Percentiles rank a stretch among this genome's conserved stretches.
phyloP scores from a whole-genome alignment of 2,329 filamentous ascomycete genomes.

The Nemania bipapillata region DNA sequence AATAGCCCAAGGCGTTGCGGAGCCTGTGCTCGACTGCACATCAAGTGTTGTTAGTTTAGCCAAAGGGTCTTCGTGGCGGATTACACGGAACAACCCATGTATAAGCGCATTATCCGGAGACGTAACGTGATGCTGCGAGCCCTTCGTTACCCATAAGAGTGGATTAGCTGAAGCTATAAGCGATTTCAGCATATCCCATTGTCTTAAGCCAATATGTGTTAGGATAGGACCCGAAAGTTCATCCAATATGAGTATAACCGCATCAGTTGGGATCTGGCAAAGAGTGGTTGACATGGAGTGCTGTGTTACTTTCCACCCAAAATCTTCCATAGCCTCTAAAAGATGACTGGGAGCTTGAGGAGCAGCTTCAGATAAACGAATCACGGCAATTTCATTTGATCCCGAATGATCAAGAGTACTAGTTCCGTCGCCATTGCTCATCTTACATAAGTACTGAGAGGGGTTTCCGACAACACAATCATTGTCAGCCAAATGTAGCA shows the following conservation, averaged over 20 bases:
- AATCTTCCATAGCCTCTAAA: background rate
- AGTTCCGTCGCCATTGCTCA: too few species aligned
- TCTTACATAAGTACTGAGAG: too few species aligned
- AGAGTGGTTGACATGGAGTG: background rate
- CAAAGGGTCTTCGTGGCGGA: background rate
- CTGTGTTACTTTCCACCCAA: background rate
- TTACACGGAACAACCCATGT: background rate
- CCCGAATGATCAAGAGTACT: background rate
- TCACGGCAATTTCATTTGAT: background rate
- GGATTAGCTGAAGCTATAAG: background rate
- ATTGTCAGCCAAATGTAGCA: too few species aligned
- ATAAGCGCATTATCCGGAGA: background rate
- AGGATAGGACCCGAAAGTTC: background rate
- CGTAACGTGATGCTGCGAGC: background rate
- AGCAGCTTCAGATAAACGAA: background rate
- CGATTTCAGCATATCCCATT: background rate
- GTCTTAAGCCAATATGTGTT: background rate
- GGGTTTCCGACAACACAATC: too few species aligned
- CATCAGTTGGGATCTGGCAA: background rate
- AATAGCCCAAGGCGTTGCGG: conserved; percentile 37
- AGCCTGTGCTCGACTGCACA: conserved; percentile 35
- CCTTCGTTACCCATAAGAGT: conserved; percentile 10
- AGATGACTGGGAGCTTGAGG: background rate
- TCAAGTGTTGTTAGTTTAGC: conserved; percentile 14
- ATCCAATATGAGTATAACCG: background rate